Evolutionary conservation across 2,329 filamentous ascomycete genomes (phyloP).

Genomic region (Sclerotinia trifoliorum): DNA sequence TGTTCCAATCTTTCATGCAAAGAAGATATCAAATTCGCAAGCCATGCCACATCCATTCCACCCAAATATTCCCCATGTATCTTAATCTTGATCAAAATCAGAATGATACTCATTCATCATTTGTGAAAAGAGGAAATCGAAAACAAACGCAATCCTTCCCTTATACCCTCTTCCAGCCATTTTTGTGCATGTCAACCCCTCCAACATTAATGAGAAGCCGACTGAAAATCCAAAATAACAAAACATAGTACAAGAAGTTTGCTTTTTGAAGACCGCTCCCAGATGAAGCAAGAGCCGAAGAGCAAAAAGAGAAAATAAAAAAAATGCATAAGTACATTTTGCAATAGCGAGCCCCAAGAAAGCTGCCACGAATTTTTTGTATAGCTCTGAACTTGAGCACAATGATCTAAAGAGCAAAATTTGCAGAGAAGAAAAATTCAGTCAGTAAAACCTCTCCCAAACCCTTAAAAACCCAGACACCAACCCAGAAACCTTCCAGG

Average conservation of each 20-base stretch:
- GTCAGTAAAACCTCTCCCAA: slow-evolving; percentile 38
- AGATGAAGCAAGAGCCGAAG: slow-evolving; percentile 21
- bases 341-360: slow-evolving; percentile 35
- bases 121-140: slow-evolving; percentile 10
- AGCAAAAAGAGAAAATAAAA: slow-evolving; percentile 33
- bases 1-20: slow-evolving; percentile 19
- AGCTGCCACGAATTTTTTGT: slow-evolving; percentile 36
- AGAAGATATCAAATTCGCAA: slow-evolving; percentile 17
- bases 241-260: slow-evolving; percentile 41
- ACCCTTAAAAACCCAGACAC: slow-evolving; percentile 39
- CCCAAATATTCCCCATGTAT: slow-evolving; percentile 14
- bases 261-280: slow-evolving; percentile 27
- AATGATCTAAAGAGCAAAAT: slow-evolving; percentile 36
- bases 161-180: slow-evolving; percentile 29
- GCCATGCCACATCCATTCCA: slow-evolving; percentile 10
- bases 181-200: slow-evolving; percentile 37
- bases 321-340: slow-evolving; percentile 42
- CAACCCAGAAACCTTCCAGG: slow-evolving; percentile 40
- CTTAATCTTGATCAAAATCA: not conserved
- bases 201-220: slow-evolving; percentile 30
- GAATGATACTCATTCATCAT: slow-evolving; percentile 7
- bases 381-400: slow-evolving; percentile 28
- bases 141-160: slow-evolving; percentile 28
- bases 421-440: slow-evolving; percentile 35
- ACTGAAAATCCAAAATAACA: slow-evolving; percentile 32